Conservation (phyloP, 805 yeast genomes). For the Sugiyamaella floridensis region DNA sequence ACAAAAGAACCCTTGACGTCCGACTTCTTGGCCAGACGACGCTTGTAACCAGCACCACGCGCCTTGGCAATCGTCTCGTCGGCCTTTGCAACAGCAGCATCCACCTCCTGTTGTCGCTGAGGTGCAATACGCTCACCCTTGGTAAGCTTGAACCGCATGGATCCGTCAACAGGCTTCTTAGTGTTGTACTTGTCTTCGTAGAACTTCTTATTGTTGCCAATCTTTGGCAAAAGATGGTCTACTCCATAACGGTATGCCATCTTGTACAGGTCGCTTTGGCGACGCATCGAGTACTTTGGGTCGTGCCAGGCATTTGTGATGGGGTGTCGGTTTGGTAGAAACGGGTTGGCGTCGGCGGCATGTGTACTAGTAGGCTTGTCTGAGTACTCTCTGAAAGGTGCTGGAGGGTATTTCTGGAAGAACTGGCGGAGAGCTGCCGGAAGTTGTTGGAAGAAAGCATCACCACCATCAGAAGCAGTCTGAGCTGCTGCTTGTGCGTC, state of each 20-base stretch:
- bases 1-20: neutral
- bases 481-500: conserved; percentile 1
- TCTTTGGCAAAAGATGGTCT: conserved; percentile 63
- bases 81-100: conserved; percentile 56
- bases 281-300: conserved; percentile 71
- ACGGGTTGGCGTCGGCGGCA: conserved; percentile 77
- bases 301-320: conserved; percentile 70
- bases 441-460: conserved; percentile 44
- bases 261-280: conserved; percentile 78
- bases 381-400: conserved; percentile 64
- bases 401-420: conserved; percentile 78
- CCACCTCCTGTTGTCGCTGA: conserved; percentile 52
- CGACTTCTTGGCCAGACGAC: conserved; percentile 38
- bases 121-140: conserved; percentile 63
- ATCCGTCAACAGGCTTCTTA: conserved; percentile 70
- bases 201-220: conserved; percentile 57
- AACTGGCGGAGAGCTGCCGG: conserved; percentile 67
- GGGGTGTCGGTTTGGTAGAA: conserved; percentile 77
- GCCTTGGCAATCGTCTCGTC: conserved; percentile 62
- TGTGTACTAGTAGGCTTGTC: conserved; percentile 54
- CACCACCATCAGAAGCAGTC: neutral
- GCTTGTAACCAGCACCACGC: conserved; percentile 48
- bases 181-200: conserved; percentile 67
- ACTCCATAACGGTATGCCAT: conserved; percentile 78
- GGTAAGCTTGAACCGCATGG: conserved; percentile 68